Percentiles rank a stretch among this genome's conserved stretches.
Conservation (phyloP, 2,329 filamentous ascomycete species). For the Colletotrichum tropicicola region DNA sequence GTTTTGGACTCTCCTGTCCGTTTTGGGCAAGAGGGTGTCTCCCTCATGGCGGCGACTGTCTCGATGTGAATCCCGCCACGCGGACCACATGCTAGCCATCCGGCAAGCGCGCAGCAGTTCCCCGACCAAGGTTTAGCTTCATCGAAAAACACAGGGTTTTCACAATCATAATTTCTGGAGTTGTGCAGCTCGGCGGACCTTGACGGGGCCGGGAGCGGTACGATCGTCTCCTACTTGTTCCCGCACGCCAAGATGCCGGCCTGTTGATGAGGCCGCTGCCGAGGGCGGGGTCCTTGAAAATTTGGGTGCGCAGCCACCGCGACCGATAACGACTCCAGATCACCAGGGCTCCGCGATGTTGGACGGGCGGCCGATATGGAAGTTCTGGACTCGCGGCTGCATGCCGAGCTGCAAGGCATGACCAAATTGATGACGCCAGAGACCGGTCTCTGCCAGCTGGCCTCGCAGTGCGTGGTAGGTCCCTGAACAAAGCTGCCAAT, state of each 20-base stretch:
- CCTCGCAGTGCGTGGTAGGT: conserved; percentile 6
- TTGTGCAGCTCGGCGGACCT: conserved; percentile 12
- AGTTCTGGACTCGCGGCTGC: background rate
- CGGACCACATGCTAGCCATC: background rate
- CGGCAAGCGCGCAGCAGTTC: background rate
- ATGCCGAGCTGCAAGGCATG: conserved; percentile 15
- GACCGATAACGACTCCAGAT: background rate
- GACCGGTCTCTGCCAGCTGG: conserved; percentile 5
- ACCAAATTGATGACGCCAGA: conserved; percentile 22
- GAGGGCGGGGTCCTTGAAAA: conserved; percentile 11
- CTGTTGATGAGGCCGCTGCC: conserved; percentile 17
- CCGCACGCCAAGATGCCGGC: conserved; percentile 13
- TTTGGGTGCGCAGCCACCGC: background rate
- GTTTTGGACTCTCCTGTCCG: background rate
- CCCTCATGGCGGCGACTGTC: background rate
- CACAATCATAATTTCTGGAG: background rate
- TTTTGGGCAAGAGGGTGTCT: conserved; percentile 4
- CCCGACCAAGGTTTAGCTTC: background rate
- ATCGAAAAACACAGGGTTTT: no score
- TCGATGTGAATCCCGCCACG: background rate
- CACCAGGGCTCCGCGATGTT: background rate
- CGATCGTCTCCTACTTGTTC: background rate
- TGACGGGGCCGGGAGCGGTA: conserved; percentile 11
- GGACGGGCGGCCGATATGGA: no score
- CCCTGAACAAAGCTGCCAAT: conserved; percentile 11